These are phyloP conservation scores for Trametes gibbosa DNA, from an alignment of 768 basidiomycete genomes.

Conservation along the genomic window DNA sequence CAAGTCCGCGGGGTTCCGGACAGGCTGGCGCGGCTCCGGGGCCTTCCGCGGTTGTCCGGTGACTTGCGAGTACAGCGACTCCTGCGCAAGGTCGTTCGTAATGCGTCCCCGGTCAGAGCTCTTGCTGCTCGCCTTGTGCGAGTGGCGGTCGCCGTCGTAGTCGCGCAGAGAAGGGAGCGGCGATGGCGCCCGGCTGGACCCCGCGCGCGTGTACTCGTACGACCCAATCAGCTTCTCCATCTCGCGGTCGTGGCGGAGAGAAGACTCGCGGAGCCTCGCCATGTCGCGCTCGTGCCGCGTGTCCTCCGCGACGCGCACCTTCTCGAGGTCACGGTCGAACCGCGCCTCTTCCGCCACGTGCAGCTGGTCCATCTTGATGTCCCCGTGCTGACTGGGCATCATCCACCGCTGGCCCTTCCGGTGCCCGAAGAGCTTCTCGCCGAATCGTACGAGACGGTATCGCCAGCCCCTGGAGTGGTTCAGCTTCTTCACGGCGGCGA, in stretches of 20 bases:
- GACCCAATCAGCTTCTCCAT: slow-evolving; percentile 51
- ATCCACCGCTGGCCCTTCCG: slow-evolving; percentile 26
- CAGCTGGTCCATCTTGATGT: slow-evolving; percentile 49
- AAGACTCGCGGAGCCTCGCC: slow-evolving; percentile 21
- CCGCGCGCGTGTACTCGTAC: slow-evolving; percentile 45
- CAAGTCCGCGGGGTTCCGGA: slow-evolving; percentile 43
- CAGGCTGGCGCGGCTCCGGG: slow-evolving; percentile 74
- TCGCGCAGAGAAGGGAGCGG: slow-evolving; percentile 37
- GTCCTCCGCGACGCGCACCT: slow-evolving; percentile 27
- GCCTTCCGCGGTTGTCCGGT: slow-evolving; percentile 59
- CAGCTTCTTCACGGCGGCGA: slow-evolving; percentile 59
- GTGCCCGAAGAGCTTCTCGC: slow-evolving; percentile 58
- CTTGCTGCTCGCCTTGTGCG: slow-evolving; percentile 12
- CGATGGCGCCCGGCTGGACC: slow-evolving; percentile 42
- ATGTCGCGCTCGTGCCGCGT: slow-evolving; percentile 43
- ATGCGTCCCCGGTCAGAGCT: slow-evolving; percentile 4
- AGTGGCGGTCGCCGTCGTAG: slow-evolving; percentile 18
- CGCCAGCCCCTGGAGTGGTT: slow-evolving; percentile 52
- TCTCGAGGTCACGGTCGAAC: slow-evolving; percentile 37
- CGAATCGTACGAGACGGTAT: slow-evolving; percentile 51
- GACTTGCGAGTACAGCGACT: slow-evolving; percentile 64
- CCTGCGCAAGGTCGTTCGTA: slow-evolving; percentile 36
- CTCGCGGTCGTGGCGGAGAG: slow-evolving; percentile 12
- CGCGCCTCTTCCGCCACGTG: slow-evolving; percentile 50
- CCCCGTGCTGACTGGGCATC: slow-evolving; percentile 35